Evolutionary conservation across 768 basidiomycete genomes (phyloP).

Genomic region (Lentinula guzmanii): DNA sequence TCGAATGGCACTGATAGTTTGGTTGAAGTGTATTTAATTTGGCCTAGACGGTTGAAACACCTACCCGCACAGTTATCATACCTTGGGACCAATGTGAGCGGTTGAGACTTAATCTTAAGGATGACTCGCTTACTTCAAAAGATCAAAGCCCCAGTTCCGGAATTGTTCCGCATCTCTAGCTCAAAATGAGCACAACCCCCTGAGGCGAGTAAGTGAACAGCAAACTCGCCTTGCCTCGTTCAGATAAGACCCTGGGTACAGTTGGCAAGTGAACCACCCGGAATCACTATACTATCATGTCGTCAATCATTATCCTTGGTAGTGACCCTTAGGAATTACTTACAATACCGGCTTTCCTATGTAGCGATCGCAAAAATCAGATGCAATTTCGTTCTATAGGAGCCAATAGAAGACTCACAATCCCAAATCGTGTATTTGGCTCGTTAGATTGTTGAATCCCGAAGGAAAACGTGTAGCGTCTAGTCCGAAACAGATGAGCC

Average conservation of each 20-base stretch:
- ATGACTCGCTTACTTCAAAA: slow-evolving; percentile 59
- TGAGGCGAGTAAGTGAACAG: background rate
- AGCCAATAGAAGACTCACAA: slow-evolving; percentile 32
- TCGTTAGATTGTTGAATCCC: slow-evolving; percentile 53
- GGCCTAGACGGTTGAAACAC: slow-evolving; percentile 4
- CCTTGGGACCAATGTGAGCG: slow-evolving; percentile 19
- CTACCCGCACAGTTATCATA: slow-evolving; percentile 59
- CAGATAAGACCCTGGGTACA: slow-evolving; percentile 60
- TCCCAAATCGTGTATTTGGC: slow-evolving; percentile 49
- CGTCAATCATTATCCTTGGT: too few species aligned
- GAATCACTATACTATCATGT: slow-evolving; percentile 52
- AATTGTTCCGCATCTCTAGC: slow-evolving; percentile 51
- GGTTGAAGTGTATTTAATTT: background rate
- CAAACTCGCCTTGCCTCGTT: slow-evolving; percentile 50
- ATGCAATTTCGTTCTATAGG: background rate
- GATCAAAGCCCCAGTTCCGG: slow-evolving; percentile 61
- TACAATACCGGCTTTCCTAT: slow-evolving; percentile 59
- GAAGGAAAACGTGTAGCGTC: slow-evolving; percentile 47
- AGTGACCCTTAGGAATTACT: slow-evolving; percentile 11
- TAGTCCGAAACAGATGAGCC: slow-evolving; percentile 11
- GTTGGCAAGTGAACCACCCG: slow-evolving; percentile 62
- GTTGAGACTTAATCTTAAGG: background rate
- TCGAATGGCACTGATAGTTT: slow-evolving; percentile 45
- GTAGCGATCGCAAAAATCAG: background rate
- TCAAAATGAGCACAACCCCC: background rate